Evolutionary conservation across 2,329 filamentous ascomycete species (phyloP).

Genomic region (Venturiaceae sp.): DNA sequence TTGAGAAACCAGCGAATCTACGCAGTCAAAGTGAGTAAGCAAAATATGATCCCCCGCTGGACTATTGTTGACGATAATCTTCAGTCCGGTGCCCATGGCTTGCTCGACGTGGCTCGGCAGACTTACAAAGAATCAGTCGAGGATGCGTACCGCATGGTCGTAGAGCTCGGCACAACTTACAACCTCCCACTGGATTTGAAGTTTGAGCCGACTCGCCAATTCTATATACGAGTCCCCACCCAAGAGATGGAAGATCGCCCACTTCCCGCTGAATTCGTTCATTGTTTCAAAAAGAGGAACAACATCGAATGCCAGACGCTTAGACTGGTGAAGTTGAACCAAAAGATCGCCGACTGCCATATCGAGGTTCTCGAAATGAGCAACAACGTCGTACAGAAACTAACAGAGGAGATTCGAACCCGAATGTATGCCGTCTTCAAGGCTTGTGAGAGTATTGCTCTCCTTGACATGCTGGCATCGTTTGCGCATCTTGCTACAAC

Average conservation of each 20-base stretch:
- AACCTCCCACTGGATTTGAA: slow-evolving; percentile 56
- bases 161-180: slow-evolving; percentile 50
- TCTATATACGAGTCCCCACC: slow-evolving; percentile 61
- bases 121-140: slow-evolving; percentile 83
- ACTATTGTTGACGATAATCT: background rate
- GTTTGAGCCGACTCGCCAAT: slow-evolving; percentile 69
- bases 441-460: slow-evolving; percentile 74
- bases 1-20: slow-evolving; percentile 84
- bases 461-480: slow-evolving; percentile 63
- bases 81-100: slow-evolving; percentile 64
- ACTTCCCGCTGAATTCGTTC: slow-evolving; percentile 66
- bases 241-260: slow-evolving; percentile 50
- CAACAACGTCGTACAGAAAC: slow-evolving; percentile 61
- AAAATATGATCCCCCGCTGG: background rate
- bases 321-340: slow-evolving; percentile 68
- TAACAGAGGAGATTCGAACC: slow-evolving; percentile 62
- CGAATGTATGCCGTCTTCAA: slow-evolving; percentile 69
- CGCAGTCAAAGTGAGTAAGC: slow-evolving; percentile 58
- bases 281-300: slow-evolving; percentile 62
- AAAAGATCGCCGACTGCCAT: slow-evolving; percentile 66
- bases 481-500: slow-evolving; percentile 16
- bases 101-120: slow-evolving; percentile 80
- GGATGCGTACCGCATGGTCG: slow-evolving; percentile 64
- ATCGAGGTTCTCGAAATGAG: slow-evolving; percentile 63
- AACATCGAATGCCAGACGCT: slow-evolving; percentile 81